Evolutionary conservation across 768 basidiomycete species (phyloP).

Genomic region (Pleurotus giganteus): DNA sequence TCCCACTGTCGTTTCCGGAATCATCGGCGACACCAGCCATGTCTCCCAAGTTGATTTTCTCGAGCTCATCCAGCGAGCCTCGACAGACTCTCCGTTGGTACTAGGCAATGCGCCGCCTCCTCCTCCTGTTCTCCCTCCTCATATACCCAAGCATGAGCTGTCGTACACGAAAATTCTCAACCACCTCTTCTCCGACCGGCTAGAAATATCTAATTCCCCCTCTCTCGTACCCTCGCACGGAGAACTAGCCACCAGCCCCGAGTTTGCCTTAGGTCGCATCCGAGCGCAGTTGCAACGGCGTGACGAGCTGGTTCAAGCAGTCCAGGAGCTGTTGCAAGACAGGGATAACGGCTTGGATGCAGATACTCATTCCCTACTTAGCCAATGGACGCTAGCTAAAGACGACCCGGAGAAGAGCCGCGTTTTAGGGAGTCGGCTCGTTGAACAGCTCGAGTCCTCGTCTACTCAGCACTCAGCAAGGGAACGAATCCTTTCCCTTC

Average conservation of each 20-base stretch:
- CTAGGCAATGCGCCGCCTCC: slow-evolving; percentile 38
- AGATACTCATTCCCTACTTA: slow-evolving; percentile 69
- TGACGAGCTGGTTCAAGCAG: slow-evolving; percentile 56
- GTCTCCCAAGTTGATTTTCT: slow-evolving; percentile 42
- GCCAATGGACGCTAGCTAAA: slow-evolving; percentile 78
- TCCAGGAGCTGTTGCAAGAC: slow-evolving; percentile 66
- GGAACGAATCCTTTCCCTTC: slow-evolving; percentile 56
- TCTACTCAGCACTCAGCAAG: slow-evolving; percentile 41
- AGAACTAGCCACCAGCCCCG: slow-evolving; percentile 81
- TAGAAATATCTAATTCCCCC: slow-evolving; percentile 87
- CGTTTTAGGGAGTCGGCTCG: slow-evolving; percentile 55
- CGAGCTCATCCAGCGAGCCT: slow-evolving; percentile 46
- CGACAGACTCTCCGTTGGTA: slow-evolving; percentile 34
- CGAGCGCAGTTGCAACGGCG: slow-evolving; percentile 79
- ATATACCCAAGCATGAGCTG: slow-evolving; percentile 86
- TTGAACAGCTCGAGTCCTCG: slow-evolving; percentile 42
- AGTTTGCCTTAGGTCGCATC: slow-evolving; percentile 91
- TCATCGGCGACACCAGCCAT: slow-evolving; percentile 50
- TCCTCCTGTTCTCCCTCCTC: slow-evolving; percentile 37
- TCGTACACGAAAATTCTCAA: slow-evolving; percentile 88
- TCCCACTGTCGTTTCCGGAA: slow-evolving; percentile 58
- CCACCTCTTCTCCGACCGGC: slow-evolving; percentile 73
- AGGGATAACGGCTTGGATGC: slow-evolving; percentile 32
- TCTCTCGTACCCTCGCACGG: slow-evolving; percentile 68
- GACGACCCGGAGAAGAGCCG: slow-evolving; percentile 68